phyloP scores from a whole-genome alignment of 345 rosid genomes.

The Nasturtium officinale region DNA sequence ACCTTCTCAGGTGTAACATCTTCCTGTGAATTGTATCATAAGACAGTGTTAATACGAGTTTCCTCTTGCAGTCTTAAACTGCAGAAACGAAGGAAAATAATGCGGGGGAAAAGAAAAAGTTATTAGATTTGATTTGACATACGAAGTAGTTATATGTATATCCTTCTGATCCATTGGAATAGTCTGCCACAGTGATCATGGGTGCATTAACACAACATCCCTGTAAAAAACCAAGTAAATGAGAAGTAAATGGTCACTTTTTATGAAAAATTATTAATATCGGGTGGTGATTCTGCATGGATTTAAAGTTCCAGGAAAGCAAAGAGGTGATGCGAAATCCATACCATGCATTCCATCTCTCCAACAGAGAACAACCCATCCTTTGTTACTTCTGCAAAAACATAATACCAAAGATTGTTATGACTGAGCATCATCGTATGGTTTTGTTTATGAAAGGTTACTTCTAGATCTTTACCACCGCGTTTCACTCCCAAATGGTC shows the following conservation, averaged over 20 bases:
- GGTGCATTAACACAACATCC: slow-evolving; percentile 99
- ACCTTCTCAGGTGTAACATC: slow-evolving; percentile 87
- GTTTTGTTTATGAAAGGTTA: neutral
- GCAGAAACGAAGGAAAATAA: neutral
- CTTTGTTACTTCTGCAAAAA: slow-evolving; percentile 83
- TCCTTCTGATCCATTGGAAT: slow-evolving; percentile 92
- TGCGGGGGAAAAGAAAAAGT: slow-evolving; percentile 16
- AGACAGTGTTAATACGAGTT: slow-evolving; percentile 8
- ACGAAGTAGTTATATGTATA: slow-evolving; percentile 91
- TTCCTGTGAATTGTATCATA: slow-evolving; percentile 69
- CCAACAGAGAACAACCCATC: slow-evolving; percentile 99
- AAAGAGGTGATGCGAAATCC: slow-evolving; percentile 28
- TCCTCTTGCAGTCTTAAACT: neutral
- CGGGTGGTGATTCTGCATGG: neutral
- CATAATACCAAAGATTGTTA: slow-evolving; percentile 27
- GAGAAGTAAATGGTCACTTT: neutral
- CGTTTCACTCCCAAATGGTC: slow-evolving; percentile 97
- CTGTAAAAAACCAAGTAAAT: slow-evolving; percentile 50
- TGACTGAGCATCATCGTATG: neutral
- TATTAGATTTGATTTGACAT: slow-evolving; percentile 40
- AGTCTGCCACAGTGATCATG: slow-evolving; percentile 97
- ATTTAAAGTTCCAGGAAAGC: neutral
- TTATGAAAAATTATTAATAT: neutral
- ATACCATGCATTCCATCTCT: slow-evolving; percentile 99
- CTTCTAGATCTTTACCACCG: slow-evolving; percentile 59